Evolutionary conservation across 768 basidiomycete genomes (phyloP), one percentile per base, ranked within the genome.

Genomic region (Boletus barrowsii): DNA sequence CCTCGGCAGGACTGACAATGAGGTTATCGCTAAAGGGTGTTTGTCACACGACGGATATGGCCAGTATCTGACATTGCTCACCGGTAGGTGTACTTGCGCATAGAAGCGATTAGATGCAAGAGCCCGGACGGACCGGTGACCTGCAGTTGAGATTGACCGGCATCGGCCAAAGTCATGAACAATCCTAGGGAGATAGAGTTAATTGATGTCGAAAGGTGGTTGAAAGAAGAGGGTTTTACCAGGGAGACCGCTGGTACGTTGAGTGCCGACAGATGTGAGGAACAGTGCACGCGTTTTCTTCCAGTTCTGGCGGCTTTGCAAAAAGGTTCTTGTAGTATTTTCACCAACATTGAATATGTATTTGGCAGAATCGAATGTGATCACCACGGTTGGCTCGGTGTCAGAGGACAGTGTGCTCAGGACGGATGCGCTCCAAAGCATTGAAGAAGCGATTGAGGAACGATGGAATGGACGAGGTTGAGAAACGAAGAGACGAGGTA

Each of bases 291-390:
- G 79, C 5, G 88, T 76, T 60, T 82, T 87, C 65, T 78, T 83
- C 79, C 90, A 82, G 46, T 82, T 82, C 42, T 79, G 73, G 58
- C 73, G 75, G 54, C 83, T 83, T 72, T 93, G 87, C 15, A 86
- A 70, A 65, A 88, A 88, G 1, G 87, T 73, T 35, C 95, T 76
- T 41, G 83, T 85, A 2, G 87, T 84, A 54, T 87, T 88, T 70
- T 97, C 93, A 9, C 90, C 87, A 18, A 78, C 83, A 70, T 94
- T 94, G 78, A 98, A 93, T 37, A 95, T 77, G 61, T 94, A 98
- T 61, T 91, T 88, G 13, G 81, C 86, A 49, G 79, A 76, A 59
- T 90, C 87, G 67, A 93, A 94, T 1, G 79, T 76, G 59, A 96
- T 71, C 55, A 88, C 72, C 24, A 97, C 72, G 10, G 87, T 81